These are phyloP conservation scores for Aschersonia sp. DNA, from an alignment of 2,329 filamentous ascomycete species.

Conservation along the genomic window DNA sequence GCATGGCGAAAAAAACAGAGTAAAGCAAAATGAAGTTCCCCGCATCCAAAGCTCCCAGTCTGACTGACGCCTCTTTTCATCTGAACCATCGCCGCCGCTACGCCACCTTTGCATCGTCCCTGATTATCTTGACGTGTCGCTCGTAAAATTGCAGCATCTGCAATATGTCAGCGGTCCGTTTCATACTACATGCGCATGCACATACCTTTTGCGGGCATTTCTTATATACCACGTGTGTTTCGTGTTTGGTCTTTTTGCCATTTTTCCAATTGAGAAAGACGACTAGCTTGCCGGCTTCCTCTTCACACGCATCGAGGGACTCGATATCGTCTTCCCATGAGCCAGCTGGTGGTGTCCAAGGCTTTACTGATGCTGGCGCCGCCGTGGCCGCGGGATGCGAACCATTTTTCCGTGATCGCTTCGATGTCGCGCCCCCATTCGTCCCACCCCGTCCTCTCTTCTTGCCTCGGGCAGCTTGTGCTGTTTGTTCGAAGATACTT, in stretches of 20 bases:
- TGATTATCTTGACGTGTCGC: slow-evolving; percentile 39
- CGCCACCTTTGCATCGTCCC: slow-evolving; percentile 15
- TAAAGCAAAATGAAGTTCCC: too few species aligned
- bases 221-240: slow-evolving; percentile 52
- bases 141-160: slow-evolving; percentile 49
- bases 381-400: slow-evolving; percentile 33
- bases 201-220: slow-evolving; percentile 65
- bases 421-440: slow-evolving; percentile 21
- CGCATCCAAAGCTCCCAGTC: too few species aligned
- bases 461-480: slow-evolving; percentile 34
- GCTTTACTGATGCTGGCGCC: slow-evolving; percentile 29
- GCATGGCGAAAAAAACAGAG: too few species aligned
- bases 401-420: slow-evolving; percentile 32
- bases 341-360: slow-evolving; percentile 56
- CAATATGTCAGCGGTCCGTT: not conserved
- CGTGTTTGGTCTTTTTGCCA: slow-evolving; percentile 59
- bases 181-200: too few species aligned
- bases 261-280: slow-evolving; percentile 65
- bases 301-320: slow-evolving; percentile 58
- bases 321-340: slow-evolving; percentile 65
- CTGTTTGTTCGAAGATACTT: slow-evolving; percentile 34
- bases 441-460: slow-evolving; percentile 39
- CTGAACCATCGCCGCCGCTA: not conserved
- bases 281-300: slow-evolving; percentile 44
- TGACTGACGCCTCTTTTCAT: not conserved